Conservation (phyloP, 352 stramenopile species). For the Pythium utonaiense region DNA sequence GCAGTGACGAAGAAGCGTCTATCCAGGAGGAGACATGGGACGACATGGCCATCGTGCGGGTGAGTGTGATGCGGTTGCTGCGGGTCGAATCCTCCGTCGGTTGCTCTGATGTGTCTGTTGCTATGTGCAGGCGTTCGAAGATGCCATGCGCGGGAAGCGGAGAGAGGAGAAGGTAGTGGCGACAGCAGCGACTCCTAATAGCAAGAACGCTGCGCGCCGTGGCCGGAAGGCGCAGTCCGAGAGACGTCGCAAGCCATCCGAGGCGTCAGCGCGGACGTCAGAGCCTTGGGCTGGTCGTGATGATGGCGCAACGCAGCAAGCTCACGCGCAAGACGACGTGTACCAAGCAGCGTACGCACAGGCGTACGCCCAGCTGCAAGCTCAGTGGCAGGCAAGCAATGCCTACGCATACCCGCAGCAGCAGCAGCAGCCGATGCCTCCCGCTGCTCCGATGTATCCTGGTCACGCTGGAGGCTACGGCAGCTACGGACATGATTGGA, state of each 20-base stretch:
- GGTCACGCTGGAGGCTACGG: background rate
- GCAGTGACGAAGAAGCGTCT: conserved; percentile 36
- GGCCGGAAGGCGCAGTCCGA: background rate
- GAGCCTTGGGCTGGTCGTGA: background rate
- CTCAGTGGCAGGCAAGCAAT: conserved; percentile 39
- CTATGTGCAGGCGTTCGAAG: conserved; percentile 72
- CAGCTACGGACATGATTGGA: conserved; percentile 3
- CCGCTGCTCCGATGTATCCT: conserved; percentile 8
- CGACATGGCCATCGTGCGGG: conserved; percentile 77
- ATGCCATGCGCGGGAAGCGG: conserved; percentile 44
- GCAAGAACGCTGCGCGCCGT: background rate
- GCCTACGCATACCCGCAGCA: background rate
- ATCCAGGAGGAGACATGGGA: conserved; percentile 67
- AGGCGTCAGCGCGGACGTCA: background rate
- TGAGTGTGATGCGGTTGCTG: too few species aligned
- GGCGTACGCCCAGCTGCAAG: conserved; percentile 60
- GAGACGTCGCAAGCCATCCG: conserved; percentile 5
- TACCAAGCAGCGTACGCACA: conserved; percentile 70
- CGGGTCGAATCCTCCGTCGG: too few species aligned
- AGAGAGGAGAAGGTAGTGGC: conserved; percentile 2
- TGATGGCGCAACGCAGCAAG: background rate
- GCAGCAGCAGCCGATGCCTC: background rate
- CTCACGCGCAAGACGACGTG: conserved; percentile 26
- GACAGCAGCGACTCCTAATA: background rate
- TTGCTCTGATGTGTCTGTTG: too few species aligned